A percentile compares a stretch with the other conserved stretches of the same genome.
Conservation (phyloP, 2,329 filamentous ascomycete species). For the Neophaeococcomyces mojaviensis region DNA sequence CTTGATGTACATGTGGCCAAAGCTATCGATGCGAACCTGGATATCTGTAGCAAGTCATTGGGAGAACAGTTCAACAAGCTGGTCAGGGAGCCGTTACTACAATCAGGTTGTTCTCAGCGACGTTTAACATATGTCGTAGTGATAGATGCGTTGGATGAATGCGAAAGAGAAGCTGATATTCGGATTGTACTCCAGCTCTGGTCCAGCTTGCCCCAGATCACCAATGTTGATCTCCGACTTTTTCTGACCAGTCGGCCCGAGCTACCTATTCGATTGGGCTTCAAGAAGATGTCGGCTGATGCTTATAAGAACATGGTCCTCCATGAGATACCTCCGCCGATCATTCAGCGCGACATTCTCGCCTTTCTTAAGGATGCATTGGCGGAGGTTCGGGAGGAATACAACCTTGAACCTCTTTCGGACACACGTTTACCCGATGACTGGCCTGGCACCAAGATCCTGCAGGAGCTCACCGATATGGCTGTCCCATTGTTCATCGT, state of each 20-base stretch:
- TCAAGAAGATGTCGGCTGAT: background rate
- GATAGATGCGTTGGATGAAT: constrained; percentile 3
- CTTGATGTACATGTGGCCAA: no score
- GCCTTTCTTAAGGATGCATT: background rate
- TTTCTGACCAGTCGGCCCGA: constrained; percentile 3
- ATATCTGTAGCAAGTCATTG: no score
- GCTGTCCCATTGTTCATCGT: no score
- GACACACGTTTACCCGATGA: constrained; percentile 30
- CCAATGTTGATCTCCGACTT: background rate
- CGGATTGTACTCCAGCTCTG: background rate
- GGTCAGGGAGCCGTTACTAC: no score
- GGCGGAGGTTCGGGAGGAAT: background rate
- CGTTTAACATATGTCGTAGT: constrained; percentile 1
- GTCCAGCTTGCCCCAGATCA: background rate
- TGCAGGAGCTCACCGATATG: no score
- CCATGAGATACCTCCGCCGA: background rate
- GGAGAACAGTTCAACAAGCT: no score
- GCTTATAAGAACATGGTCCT: background rate
- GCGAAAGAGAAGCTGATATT: constrained; percentile 1
- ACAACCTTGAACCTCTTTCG: background rate
- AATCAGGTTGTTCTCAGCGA: no score
- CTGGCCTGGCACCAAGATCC: constrained; percentile 23
- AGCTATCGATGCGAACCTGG: no score
- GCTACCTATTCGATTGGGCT: background rate
- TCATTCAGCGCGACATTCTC: constrained; percentile 1